A percentile compares a stretch with the other conserved stretches of the same genome.
These are phyloP conservation scores for Polyplosphaeria fusca DNA, from an alignment of 495 filamentous ascomycete species.

Conservation along the genomic window DNA sequence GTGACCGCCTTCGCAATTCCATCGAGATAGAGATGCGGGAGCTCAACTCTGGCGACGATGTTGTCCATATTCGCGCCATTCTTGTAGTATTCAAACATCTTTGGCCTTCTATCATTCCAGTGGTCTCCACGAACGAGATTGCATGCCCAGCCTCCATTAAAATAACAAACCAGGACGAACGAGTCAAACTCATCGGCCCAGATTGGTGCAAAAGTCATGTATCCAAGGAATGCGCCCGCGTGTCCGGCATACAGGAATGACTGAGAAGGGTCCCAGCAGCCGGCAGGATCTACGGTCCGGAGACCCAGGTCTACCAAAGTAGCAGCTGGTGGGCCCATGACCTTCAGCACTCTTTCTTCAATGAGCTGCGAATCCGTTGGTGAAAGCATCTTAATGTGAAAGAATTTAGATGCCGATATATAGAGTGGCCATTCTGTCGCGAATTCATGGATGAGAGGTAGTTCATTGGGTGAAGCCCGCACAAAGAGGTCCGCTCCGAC, in stretches of 20 bases:
- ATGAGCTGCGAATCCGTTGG: background rate
- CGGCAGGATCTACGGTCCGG: background rate
- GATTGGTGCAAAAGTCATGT: background rate
- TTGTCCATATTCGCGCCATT: background rate
- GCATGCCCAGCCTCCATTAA: background rate
- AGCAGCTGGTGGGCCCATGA: background rate
- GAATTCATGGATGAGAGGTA: background rate
- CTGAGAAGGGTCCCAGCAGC: background rate
- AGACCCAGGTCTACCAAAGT: background rate
- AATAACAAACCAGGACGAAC: background rate
- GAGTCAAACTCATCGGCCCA: background rate
- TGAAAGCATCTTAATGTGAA: background rate
- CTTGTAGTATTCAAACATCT: background rate
- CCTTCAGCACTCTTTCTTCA: background rate
- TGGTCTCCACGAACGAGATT: background rate
- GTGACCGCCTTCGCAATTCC: background rate
- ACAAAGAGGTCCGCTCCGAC: background rate
- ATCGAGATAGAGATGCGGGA: background rate
- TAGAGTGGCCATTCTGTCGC: background rate
- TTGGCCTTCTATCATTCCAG: background rate
- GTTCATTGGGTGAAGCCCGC: background rate
- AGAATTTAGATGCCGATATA: background rate
- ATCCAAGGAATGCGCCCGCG: background rate
- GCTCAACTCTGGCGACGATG: background rate
- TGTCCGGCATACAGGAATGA: background rate